These are phyloP conservation scores for Talaromyces ruber DNA, from an alignment of 495 filamentous ascomycete genomes.

Conservation along the genomic window DNA sequence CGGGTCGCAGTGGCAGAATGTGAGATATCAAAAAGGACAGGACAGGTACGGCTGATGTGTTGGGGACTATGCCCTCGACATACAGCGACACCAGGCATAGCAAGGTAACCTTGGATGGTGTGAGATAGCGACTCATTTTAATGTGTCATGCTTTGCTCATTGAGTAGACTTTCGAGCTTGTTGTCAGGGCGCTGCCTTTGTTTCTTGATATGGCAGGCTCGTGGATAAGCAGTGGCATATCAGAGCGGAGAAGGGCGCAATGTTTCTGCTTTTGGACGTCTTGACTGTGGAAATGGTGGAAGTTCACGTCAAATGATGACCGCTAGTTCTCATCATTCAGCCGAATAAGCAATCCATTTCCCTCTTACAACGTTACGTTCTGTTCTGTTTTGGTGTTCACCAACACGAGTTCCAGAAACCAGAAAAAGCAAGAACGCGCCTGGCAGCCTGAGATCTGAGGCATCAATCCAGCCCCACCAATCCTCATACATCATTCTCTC, in stretches of 20 bases:
- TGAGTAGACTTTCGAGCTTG: not conserved
- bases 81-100: conserved; percentile 77
- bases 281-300: not conserved
- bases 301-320: not conserved
- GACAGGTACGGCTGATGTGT: conserved; percentile 65
- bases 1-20: conserved; percentile 44
- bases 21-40: conserved; percentile 78
- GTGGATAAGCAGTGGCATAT: not conserved
- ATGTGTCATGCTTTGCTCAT: not conserved
- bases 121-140: conserved; percentile 71
- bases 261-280: not conserved
- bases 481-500: not conserved
- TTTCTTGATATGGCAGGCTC: not conserved
- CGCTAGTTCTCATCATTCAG: not conserved
- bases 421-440: not conserved
- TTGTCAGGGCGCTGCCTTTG: not conserved
- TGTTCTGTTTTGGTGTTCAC: not conserved
- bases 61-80: conserved; percentile 64
- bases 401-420: not conserved
- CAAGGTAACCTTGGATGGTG: conserved; percentile 76
- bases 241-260: not conserved
- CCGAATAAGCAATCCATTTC: not conserved
- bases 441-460: not conserved
- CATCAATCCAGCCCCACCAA: not conserved
- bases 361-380: not conserved